Conservation (phyloP, 1,139 yeast species). For the Ogataea hybrid region DNA sequence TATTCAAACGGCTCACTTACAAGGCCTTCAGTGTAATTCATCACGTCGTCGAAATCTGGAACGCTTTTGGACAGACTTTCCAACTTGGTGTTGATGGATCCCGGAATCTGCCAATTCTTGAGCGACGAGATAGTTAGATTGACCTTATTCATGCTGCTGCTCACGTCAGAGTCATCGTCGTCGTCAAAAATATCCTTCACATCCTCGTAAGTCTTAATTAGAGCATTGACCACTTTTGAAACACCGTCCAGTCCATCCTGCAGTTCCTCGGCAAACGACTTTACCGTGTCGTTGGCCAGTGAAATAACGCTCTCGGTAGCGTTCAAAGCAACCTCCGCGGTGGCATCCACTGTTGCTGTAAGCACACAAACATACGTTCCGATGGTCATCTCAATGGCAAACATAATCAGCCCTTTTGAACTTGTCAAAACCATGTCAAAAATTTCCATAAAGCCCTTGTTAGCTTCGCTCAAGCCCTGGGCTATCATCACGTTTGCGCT, state of each 20-base stretch:
- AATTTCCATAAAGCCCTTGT: constrained; percentile 41
- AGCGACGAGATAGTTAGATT: constrained; percentile 59
- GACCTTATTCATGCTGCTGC: constrained; percentile 41
- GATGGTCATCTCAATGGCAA: constrained; percentile 66
- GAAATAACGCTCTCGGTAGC: constrained; percentile 61
- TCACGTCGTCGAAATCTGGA: constrained; percentile 58
- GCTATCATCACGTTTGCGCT: constrained; percentile 53
- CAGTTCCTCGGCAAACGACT: constrained; percentile 52
- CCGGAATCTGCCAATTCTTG: constrained; percentile 60
- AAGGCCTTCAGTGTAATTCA: constrained; percentile 44
- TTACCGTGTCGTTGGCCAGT: constrained; percentile 60
- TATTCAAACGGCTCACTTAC: constrained; percentile 53
- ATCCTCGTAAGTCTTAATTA: constrained; percentile 38
- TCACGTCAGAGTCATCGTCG: constrained; percentile 31
- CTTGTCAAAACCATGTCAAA: constrained; percentile 49
- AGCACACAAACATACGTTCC: constrained; percentile 87
- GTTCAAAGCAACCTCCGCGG: constrained; percentile 71
- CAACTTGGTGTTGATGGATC: constrained; percentile 53
- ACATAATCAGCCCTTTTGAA: constrained; percentile 57
- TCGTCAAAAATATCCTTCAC: constrained; percentile 57
- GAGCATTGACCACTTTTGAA: constrained; percentile 50
- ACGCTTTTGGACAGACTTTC: constrained; percentile 44
- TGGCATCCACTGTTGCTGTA: constrained; percentile 69
- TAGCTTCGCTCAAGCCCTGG: constrained; percentile 44
- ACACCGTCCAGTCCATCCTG: constrained; percentile 60